Base-by-base conservation (phyloP, 768 basidiomycete genomes). In the Clitopilus hobsonii region DNA sequence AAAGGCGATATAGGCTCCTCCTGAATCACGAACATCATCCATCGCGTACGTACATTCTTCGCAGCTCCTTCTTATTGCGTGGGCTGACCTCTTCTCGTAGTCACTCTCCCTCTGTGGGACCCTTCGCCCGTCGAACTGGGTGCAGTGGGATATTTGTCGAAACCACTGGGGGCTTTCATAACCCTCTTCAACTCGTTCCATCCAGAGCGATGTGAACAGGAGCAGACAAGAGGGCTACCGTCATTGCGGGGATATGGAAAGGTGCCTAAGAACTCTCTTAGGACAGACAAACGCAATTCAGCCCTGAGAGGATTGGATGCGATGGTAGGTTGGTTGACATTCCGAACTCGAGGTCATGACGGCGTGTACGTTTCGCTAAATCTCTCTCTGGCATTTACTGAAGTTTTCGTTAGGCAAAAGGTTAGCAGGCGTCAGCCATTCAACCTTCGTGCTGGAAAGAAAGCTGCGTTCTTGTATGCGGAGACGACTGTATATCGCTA, bases 81-180 rank as follows among this genome's bases (percentile, higher is more conserved):
- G 51, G 26, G 28, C 16, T 54, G 36, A 27, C 29, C 7, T 6
- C 28, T 41, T 53, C 38, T 25, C 25, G 3, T 29, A 86, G 85
- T 89, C 56, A 81, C 76, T 0, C 67, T 86, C 20, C 86, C 90
- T 6, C 69, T 91, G 5, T 94, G 90, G 90, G 76, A 73, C 4
- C 91, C 91, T 1, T 70, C 78, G 3, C 74, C 62, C 5, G 79
- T 92, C 0, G 66, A 75, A 11, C 69, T 91, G 2, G 91, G 91
- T 6, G 83, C 85, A 2, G 85, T 93, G 7, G 91, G 91, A 2
- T 94, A 88, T 65, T 69, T 91, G 23, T 75, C 74, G 28, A 88
- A 85, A 60, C 80, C 85, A 0, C 68, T 69, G n/a, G 91, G 90
- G 5, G 11, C 71, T 45, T 94, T 94, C 59, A 69, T 89, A 55